Base-by-base conservation (phyloP, 2,329 filamentous ascomycete genomes). In the Chrysosporium queenslandicum region DNA sequence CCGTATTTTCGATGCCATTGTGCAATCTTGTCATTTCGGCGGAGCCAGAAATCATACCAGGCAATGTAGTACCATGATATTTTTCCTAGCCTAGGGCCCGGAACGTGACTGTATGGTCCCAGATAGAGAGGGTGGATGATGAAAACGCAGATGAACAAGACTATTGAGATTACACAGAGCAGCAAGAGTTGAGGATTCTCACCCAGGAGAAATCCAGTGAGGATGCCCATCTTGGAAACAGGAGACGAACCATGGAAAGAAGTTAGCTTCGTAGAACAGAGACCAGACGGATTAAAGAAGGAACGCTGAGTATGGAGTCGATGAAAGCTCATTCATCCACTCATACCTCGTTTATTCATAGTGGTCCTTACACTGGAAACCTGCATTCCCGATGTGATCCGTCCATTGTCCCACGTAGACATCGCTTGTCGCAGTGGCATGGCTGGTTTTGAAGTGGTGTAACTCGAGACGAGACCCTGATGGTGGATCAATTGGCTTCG, bases 31-130 rank as follows among this genome's bases (percentile, higher is more conserved):
- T 49, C 46, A 18, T 49, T 49, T 27, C 46, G 14, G n/a, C 25
- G 46, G 11, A 41, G 37, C 46, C 46, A 49, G 25, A 49, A 49
- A 18, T 49, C 46, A 21, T 49, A 49, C 46, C 46, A 49, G 16
- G 46, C 34, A 14, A 49, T 49, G 27, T 49, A 49, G 16, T 49
- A 49, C 46, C 46, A 49, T 2, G 46, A 49, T 27, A 49, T 20
- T 16, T 49, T 49, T 8, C 46, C 46, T 6, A 41, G 18, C 16
- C 11, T 40, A 4, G 46, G 46, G 14, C 36, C 34, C 18, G 46
- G 46, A 20, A 49, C 18, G n/a, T 41, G 46, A 14, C 46, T 49
- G 36, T 49, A 49, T 12, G 46, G 46, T 9, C 46, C 46, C 4
- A 49, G 6, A 36, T 30, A 41, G 46, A 49, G 46, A 14, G 46